A percentile compares a stretch with the other conserved stretches of the same genome.
Evolutionary conservation across 1,284 basidiomycete genomes (phyloP).

Genomic region (Boletus mariae): DNA sequence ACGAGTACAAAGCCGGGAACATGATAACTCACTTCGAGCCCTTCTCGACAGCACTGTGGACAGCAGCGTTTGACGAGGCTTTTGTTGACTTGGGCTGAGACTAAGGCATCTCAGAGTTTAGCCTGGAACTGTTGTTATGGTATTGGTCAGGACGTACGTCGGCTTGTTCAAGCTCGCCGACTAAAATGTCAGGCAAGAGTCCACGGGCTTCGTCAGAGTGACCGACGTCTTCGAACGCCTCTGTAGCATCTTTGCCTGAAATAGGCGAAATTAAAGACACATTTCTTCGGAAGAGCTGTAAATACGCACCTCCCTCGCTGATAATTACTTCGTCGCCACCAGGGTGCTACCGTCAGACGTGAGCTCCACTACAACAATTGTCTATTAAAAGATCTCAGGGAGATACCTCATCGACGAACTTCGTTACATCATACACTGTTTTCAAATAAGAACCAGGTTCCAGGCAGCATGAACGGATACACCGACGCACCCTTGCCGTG

Average conservation of each 20-base stretch:
- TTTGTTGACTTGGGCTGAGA: constrained; percentile 40
- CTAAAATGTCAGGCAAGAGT: constrained; percentile 74
- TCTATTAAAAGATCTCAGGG: background rate
- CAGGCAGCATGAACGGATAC: constrained; percentile 16
- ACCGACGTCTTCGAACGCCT: constrained; percentile 98
- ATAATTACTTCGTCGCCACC: constrained; percentile 97
- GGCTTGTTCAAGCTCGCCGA: constrained; percentile 76
- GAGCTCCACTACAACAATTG: constrained; percentile 2
- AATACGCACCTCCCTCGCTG: constrained; percentile 81
- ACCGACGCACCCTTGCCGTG: constrained; percentile 71
- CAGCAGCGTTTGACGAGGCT: constrained; percentile 38
- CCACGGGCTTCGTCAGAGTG: constrained; percentile 97
- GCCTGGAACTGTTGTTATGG: background rate
- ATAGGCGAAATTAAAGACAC: constrained; percentile 6
- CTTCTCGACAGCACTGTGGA: constrained; percentile 52
- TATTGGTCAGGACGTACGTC: constrained; percentile 46
- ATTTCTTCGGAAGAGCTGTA: constrained; percentile 6
- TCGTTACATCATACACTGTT: constrained; percentile 90
- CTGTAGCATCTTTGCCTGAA: constrained; percentile 88
- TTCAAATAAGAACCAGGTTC: constrained; percentile 28
- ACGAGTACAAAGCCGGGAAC: background rate
- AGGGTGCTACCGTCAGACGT: constrained; percentile 60
- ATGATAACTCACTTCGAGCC: constrained; percentile 60
- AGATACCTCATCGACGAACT: constrained; percentile 94
- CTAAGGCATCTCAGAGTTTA: constrained; percentile 6